Evolutionary conservation across 352 stramenopile species (phyloP), one percentile per base, ranked within the genome.

Genomic region (Globisporangium cylindrosporum): DNA sequence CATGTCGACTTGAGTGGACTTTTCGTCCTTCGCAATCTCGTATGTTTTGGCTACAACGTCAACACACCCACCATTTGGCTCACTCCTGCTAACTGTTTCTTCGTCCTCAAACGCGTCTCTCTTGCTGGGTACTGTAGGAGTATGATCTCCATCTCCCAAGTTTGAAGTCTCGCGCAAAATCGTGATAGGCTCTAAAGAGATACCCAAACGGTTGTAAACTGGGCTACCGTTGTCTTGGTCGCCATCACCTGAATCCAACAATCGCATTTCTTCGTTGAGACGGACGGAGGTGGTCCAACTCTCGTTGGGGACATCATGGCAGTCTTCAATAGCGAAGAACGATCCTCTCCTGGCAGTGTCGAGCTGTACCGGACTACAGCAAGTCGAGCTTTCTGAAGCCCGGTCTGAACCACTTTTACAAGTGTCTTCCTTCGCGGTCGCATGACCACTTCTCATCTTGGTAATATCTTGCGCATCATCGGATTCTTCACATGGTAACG

Each of bases 1-100:
- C 43, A 66, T 22, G 12, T 34, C 27, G 7, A 54, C 62, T 60
- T 60, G 62, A 20, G 22, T 49, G 24, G 32, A 36, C 6, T 67
- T 38, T 10, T 60, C 49, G 51, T 38, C 32, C 46, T 32, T 53
- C 22, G 1, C 32, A 8, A 49, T n/a, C 32, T 34, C 32, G 14
- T 53, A 8, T 29, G 29, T 59, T 34, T 56, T 49, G 4, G 34
- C 61, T 49, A n/a, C 20, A n/a, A 24, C 29, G 14, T 59, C 48
- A 24, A 4, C 29, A 25, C n/a, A 20, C 15, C 15, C 27, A 25
- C 18, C 3, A 5, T 20, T 56, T n/a, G 43, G 14, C n/a, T 27
- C 36, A 24, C 8, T 57, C 25, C 7, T 41, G 25, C 27, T 12
- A 4, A 22, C n/a, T 9, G 6, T 53, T 1, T 36, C 4, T 18